Evolutionary conservation across 2,329 filamentous ascomycete species (phyloP).

Genomic region (Pseudogymnoascus sp.): DNA sequence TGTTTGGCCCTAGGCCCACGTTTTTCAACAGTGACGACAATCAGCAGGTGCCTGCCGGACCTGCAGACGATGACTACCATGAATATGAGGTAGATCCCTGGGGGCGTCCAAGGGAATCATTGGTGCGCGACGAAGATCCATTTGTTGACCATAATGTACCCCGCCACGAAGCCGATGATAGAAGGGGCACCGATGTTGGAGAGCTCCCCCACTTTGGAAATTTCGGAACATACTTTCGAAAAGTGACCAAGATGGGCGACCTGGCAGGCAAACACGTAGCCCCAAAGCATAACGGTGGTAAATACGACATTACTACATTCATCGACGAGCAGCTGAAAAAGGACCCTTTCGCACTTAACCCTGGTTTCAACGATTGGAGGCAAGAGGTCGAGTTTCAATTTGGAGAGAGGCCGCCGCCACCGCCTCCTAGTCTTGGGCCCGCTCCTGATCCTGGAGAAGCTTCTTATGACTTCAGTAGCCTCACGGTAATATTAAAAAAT

Average conservation of each 20-base stretch:
- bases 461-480: background rate
- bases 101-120: background rate
- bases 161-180: background rate
- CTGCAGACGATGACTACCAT: background rate
- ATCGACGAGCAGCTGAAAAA: background rate
- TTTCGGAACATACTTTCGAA: background rate
- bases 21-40: background rate
- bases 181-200: background rate
- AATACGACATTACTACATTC: background rate
- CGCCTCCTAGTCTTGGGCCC: background rate
- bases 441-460: background rate
- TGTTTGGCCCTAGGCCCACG: background rate
- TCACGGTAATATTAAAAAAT: background rate
- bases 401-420: background rate
- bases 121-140: background rate
- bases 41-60: background rate
- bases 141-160: background rate
- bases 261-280: background rate
- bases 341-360: background rate
- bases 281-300: background rate
- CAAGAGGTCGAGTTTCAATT: conserved; percentile 2
- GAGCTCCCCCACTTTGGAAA: background rate
- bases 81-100: background rate
- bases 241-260: background rate
- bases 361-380: background rate